A percentile compares a stretch with the other conserved stretches of the same genome.
These are phyloP conservation scores for Neofusicoccum umdonicola DNA, from an alignment of 2,329 filamentous ascomycete species.

Conservation along the genomic window DNA sequence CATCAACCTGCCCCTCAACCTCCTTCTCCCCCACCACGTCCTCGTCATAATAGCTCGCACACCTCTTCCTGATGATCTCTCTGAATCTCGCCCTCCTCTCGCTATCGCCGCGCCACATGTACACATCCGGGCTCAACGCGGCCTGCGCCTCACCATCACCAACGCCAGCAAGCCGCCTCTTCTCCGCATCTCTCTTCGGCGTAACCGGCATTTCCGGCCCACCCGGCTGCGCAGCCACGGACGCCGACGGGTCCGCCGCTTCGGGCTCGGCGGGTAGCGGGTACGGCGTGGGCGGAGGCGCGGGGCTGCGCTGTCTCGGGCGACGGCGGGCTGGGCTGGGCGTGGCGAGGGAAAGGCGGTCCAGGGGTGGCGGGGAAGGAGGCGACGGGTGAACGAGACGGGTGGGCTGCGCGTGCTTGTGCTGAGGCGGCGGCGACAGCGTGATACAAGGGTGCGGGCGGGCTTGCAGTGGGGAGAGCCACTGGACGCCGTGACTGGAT, in stretches of 20 bases:
- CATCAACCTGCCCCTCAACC: too few relatives aligned
- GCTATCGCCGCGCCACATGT: slow-evolving; percentile 3
- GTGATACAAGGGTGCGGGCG: neutral
- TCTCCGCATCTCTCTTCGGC: neutral
- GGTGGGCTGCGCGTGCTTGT: slow-evolving; percentile 40
- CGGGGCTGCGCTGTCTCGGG: neutral
- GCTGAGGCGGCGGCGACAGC: slow-evolving; percentile 37
- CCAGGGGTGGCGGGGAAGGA: slow-evolving; percentile 42
- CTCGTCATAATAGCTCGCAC: neutral
- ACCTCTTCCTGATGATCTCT: neutral
- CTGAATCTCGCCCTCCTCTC: neutral
- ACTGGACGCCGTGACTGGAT: neutral
- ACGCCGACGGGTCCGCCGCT: neutral
- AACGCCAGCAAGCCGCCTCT: neutral
- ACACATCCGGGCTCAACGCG: slow-evolving; percentile 5
- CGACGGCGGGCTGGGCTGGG: neutral
- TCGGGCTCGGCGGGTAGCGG: neutral
- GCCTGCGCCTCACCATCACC: neutral
- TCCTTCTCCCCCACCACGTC: neutral
- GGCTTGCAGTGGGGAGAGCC: neutral
- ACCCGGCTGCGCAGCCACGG: too few relatives aligned
- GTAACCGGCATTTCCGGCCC: neutral
- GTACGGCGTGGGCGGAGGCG: neutral
- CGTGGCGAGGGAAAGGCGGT: too few relatives aligned
- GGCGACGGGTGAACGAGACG: slow-evolving; percentile 47